Percentiles rank a stretch among this genome's conserved stretches.
Conservation (phyloP, 345 rosid genomes). For the Populus nigra region DNA sequence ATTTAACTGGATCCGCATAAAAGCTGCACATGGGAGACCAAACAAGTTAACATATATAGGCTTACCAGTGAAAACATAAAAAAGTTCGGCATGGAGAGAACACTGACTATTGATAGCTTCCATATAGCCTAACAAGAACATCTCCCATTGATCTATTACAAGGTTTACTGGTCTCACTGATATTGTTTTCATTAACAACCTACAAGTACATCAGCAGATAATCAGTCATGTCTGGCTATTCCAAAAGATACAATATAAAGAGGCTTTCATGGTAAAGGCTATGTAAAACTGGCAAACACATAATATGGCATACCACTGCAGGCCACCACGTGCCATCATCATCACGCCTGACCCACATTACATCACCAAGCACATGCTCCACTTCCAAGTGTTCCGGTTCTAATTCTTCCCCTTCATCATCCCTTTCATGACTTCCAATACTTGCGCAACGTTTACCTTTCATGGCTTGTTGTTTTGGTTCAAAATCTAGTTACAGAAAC, state of each 20-base stretch:
- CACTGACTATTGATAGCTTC: conserved; percentile 51
- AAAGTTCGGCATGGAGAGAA: conserved; percentile 11
- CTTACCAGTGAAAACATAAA: neutral
- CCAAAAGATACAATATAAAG: neutral
- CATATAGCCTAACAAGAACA: conserved; percentile 51
- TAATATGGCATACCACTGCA: conserved; percentile 40
- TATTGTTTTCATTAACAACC: conserved; percentile 43
- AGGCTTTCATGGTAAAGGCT: neutral
- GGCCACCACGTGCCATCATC: conserved; percentile 57
- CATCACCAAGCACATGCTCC: conserved; percentile 34
- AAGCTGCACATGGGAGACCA: conserved; percentile 32
- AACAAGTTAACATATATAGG: conserved; percentile 3
- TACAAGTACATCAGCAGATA: conserved; percentile 20
- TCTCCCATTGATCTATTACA: conserved; percentile 19
- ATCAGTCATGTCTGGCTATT: neutral
- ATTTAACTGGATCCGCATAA: conserved; percentile 41
- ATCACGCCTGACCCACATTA: conserved; percentile 43
- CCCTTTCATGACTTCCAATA: conserved; percentile 10
- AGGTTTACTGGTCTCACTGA: conserved; percentile 33
- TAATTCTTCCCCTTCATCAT: conserved; percentile 18
- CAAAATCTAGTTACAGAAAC: conserved; percentile 12
- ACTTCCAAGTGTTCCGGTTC: conserved; percentile 22
- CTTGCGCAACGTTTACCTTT: conserved; percentile 15
- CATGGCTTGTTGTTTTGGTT: conserved; percentile 14
- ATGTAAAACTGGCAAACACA: neutral